Conservation (phyloP, 2,329 filamentous ascomycete species). For the Microdochium paspali region DNA sequence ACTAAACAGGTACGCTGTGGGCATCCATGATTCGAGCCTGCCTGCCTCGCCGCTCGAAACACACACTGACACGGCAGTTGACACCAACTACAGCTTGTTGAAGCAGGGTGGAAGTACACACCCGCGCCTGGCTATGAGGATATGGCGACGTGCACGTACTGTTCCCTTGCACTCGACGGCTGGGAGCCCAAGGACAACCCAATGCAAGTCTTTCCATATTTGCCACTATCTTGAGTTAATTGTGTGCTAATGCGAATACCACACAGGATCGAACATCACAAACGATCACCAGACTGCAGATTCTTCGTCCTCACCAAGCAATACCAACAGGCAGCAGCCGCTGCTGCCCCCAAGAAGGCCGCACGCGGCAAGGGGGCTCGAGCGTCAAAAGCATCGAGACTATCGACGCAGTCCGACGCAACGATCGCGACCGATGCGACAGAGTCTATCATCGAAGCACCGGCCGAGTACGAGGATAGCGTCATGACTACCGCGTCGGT, state of each 20-base stretch:
- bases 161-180: constrained; percentile 78
- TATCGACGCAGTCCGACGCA: constrained; percentile 48
- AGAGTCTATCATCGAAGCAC: constrained; percentile 33
- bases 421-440: constrained; percentile 39
- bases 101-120: constrained; percentile 90
- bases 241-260: constrained; percentile 5
- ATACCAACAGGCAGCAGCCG: constrained; percentile 33
- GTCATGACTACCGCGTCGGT: constrained; percentile 49
- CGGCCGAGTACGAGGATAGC: constrained; percentile 46
- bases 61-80: neutral
- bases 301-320: constrained; percentile 67
- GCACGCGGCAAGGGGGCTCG: constrained; percentile 42
- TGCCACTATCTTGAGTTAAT: neutral
- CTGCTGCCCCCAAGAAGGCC: constrained; percentile 35
- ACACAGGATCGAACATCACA: constrained; percentile 72
- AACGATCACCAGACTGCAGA: constrained; percentile 66
- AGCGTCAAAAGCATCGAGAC: constrained; percentile 60
- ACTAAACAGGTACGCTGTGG: constrained; percentile 74
- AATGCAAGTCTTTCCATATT: constrained; percentile 42
- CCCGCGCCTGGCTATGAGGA: constrained; percentile 77
- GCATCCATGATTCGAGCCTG: too few species aligned
- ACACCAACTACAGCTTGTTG: constrained; percentile 61
- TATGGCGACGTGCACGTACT: constrained; percentile 86
- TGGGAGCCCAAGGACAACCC: constrained; percentile 94
- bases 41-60: neutral